Percentiles rank a stretch among this genome's conserved stretches.
These are phyloP conservation scores for Candida cerambycidarum DNA, from an alignment of 805 yeast genomes.

Conservation along the genomic window DNA sequence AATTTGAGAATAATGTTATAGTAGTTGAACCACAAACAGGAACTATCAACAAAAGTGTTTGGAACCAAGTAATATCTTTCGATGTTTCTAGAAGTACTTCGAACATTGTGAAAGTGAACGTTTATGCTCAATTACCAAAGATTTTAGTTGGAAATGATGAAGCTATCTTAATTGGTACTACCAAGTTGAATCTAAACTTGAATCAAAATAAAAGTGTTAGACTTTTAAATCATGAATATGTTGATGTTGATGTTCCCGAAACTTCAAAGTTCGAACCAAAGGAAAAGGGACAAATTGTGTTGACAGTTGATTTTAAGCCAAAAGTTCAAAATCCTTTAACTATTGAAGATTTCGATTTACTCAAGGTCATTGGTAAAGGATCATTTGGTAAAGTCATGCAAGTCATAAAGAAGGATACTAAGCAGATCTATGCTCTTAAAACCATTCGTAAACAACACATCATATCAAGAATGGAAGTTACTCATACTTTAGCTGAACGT, in stretches of 20 bases:
- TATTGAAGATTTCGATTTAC: slow-evolving; percentile 87
- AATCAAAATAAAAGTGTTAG: slow-evolving; percentile 52
- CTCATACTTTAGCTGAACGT: slow-evolving; percentile 94
- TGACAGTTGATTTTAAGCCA: slow-evolving; percentile 71
- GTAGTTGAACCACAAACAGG: slow-evolving; percentile 86
- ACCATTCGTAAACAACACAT: slow-evolving; percentile 93
- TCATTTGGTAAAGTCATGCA: slow-evolving; percentile 99
- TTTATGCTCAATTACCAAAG: slow-evolving; percentile 77
- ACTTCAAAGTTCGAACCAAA: slow-evolving; percentile 13
- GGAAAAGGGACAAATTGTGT: slow-evolving; percentile 51
- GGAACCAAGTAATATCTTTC: slow-evolving; percentile 87
- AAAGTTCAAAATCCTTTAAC: slow-evolving; percentile 63
- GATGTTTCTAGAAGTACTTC: slow-evolving; percentile 64
- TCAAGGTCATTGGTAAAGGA: slow-evolving; percentile 96
- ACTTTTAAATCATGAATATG: slow-evolving; percentile 59
- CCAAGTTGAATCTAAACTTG: slow-evolving; percentile 59
- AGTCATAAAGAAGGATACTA: slow-evolving; percentile 92
- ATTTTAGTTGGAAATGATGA: slow-evolving; percentile 36
- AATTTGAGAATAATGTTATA: slow-evolving; percentile 92
- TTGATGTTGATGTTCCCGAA: slow-evolving; percentile 21
- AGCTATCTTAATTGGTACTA: slow-evolving; percentile 65
- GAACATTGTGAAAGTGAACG: slow-evolving; percentile 64
- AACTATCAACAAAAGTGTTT: slow-evolving; percentile 70
- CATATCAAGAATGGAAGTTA: slow-evolving; percentile 90
- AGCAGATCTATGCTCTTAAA: slow-evolving; percentile 90